Conservation (phyloP, 2,329 filamentous ascomycete genomes). For the Neonectria coccinea region DNA sequence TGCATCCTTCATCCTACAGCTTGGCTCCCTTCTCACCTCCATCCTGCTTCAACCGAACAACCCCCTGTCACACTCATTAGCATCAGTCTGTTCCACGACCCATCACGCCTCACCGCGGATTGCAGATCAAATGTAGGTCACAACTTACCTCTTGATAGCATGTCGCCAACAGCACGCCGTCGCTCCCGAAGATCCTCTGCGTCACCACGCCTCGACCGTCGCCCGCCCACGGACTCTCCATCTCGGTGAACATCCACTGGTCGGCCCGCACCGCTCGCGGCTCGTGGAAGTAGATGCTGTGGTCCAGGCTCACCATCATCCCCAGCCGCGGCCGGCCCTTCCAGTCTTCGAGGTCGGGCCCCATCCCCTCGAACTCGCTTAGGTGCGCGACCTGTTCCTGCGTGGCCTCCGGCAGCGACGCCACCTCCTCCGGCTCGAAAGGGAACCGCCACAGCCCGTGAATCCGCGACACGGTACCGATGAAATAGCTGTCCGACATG, state of each 20-base stretch:
- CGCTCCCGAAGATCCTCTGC: conserved; percentile 77
- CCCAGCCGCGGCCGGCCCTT: conserved; percentile 70
- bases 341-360: conserved; percentile 58
- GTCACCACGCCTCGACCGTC: conserved; percentile 81
- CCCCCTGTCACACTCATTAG: neutral
- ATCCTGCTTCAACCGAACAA: neutral
- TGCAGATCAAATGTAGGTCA: neutral
- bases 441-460: conserved; percentile 84
- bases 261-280: conserved; percentile 68
- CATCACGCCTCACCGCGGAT: neutral
- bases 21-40: neutral
- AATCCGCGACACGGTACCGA: conserved; percentile 85
- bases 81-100: neutral
- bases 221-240: conserved; percentile 83
- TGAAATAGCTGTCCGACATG: conserved; percentile 93
- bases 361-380: conserved; percentile 58
- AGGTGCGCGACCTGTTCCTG: conserved; percentile 52
- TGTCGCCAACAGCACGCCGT: conserved; percentile 80
- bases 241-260: conserved; percentile 85
- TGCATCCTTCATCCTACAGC: neutral
- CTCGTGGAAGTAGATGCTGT: conserved; percentile 77
- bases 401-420: conserved; percentile 58
- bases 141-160: conserved; percentile 80
- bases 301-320: conserved; percentile 89
- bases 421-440: conserved; percentile 64